Evolutionary conservation across 2,329 filamentous ascomycete genomes (phyloP).

Genomic region (Metarhizium sp.): DNA sequence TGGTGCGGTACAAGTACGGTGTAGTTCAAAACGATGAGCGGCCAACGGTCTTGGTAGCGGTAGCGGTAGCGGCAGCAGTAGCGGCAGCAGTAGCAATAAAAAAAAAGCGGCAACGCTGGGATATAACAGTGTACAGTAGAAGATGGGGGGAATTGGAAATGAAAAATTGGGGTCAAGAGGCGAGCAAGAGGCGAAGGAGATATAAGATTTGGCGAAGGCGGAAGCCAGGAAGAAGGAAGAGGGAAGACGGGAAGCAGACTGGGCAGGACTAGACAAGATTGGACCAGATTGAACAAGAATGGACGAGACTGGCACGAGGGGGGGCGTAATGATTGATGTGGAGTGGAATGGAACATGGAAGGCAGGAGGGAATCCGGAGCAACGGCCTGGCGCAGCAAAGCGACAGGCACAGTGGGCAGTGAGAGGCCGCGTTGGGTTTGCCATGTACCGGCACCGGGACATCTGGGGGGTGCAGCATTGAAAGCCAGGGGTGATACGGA

Average conservation of each 20-base stretch:
- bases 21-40: neutral
- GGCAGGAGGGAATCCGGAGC: no score
- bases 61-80: neutral
- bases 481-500: no score
- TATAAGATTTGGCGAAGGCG: conserved; percentile 4
- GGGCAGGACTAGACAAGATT: neutral
- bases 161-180: neutral
- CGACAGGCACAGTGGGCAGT: no score
- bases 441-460: no score
- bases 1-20: neutral
- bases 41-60: neutral
- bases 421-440: no score
- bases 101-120: neutral
- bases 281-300: no score
- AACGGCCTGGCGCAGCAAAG: no score
- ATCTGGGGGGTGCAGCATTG: no score
- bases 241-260: neutral
- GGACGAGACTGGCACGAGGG: no score
- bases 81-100: neutral
- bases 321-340: no score
- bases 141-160: neutral
- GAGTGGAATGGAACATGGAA: no score
- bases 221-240: conserved; percentile 2
- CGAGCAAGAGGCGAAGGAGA: conserved; percentile 4
- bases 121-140: neutral